These are phyloP conservation scores for Arthromyces matolae DNA, from an alignment of 768 basidiomycete genomes.

Conservation along the genomic window DNA sequence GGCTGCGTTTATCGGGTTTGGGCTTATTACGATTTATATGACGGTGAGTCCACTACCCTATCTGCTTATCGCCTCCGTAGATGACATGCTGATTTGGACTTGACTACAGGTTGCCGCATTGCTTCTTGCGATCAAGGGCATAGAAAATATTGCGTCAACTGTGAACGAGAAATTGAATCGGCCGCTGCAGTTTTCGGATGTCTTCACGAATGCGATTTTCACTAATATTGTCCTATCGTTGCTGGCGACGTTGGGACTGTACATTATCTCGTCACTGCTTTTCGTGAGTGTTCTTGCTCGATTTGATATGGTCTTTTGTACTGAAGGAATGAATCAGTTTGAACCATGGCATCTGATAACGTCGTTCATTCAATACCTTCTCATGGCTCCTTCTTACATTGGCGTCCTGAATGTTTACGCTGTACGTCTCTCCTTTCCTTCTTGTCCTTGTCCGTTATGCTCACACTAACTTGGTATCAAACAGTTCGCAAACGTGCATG, in stretches of 20 bases:
- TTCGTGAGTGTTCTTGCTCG: constrained; percentile 69
- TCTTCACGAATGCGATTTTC: constrained; percentile 81
- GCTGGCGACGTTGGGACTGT: constrained; percentile 85
- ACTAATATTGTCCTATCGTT: constrained; percentile 84
- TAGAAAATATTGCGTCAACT: constrained; percentile 52
- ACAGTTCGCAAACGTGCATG: constrained; percentile 85
- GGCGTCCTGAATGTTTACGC: constrained; percentile 91
- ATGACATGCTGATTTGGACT: not conserved
- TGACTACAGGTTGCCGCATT: constrained; percentile 62
- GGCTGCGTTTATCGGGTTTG: constrained; percentile 82
- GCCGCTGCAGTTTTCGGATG: constrained; percentile 46
- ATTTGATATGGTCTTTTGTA: not conserved
- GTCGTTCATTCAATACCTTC: constrained; percentile 86
- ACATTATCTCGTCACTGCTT: constrained; percentile 75
- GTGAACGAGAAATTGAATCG: constrained; percentile 28
- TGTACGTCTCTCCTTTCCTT: constrained; percentile 31
- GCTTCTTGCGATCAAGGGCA: constrained; percentile 79
- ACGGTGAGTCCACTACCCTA: too few species aligned
- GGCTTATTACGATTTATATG: constrained; percentile 94
- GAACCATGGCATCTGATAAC: constrained; percentile 99
- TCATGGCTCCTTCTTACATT: constrained; percentile 93
- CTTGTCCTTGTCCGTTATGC: not conserved
- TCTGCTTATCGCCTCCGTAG: too few species aligned
- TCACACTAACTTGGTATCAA: not conserved
- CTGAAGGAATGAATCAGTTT: constrained; percentile 43